Percentiles rank a stretch among this genome's conserved stretches.
Conservation (phyloP, 2,329 filamentous ascomycete genomes). For the Clonostachys chloroleuca region DNA sequence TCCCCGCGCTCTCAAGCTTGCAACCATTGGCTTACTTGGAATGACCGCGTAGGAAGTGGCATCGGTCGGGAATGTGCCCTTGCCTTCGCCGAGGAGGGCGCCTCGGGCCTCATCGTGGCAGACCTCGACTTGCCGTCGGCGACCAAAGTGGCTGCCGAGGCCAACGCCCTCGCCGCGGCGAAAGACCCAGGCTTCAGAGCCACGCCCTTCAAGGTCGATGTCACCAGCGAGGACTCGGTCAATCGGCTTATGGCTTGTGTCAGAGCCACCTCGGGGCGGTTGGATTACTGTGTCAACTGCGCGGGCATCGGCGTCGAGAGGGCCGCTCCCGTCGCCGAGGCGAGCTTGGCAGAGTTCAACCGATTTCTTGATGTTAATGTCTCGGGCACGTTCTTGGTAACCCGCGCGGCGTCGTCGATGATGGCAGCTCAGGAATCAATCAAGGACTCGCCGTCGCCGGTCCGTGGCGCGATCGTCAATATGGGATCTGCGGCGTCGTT, state of each 20-base stretch:
- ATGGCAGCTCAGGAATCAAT: slow-evolving; percentile 6
- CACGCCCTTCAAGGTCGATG: slow-evolving; percentile 3
- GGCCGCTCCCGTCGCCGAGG: slow-evolving; percentile 3
- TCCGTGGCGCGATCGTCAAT: slow-evolving; percentile 8
- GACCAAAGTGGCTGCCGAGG: slow-evolving; percentile 1
- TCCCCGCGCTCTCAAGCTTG: neutral
- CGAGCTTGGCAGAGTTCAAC: slow-evolving; percentile 4
- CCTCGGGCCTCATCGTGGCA: slow-evolving; percentile 5
- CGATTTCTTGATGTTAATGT: slow-evolving; percentile 6
- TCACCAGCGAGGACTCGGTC: slow-evolving; percentile 7
- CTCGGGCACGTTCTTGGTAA: slow-evolving; percentile 6
- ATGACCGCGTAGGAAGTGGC: neutral
- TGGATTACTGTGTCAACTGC: slow-evolving; percentile 11
- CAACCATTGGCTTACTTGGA: neutral
- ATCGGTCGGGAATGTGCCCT: slow-evolving; percentile 1
- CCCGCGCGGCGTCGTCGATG: slow-evolving; percentile 1
- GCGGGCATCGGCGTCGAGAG: slow-evolving; percentile 3
- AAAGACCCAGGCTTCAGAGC: slow-evolving; percentile 3
- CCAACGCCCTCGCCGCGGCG: slow-evolving; percentile 2
- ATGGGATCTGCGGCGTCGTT: slow-evolving; percentile 7
- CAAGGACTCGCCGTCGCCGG: neutral
- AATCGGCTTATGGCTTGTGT: slow-evolving; percentile 1
- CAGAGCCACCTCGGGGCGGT: slow-evolving; percentile 5
- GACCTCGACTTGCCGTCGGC: slow-evolving; percentile 6
- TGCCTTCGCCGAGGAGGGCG: slow-evolving; percentile 8